phyloP scores from a whole-genome alignment of 2,329 filamentous ascomycete genomes.

The Fusarium miscanthi region DNA sequence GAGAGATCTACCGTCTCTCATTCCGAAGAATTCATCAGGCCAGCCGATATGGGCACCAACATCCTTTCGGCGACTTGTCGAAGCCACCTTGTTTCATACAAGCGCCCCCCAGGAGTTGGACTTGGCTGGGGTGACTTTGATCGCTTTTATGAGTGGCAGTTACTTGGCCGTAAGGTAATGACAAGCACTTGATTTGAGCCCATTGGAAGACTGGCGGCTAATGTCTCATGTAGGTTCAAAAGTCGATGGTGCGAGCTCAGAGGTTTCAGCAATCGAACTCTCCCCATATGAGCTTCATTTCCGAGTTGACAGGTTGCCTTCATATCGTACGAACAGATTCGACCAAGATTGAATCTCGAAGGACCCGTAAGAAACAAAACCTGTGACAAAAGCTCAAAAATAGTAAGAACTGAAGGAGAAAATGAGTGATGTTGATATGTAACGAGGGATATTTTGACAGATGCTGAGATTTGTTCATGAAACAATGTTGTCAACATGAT shows the following conservation, averaged over 20 bases:
- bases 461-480: background rate
- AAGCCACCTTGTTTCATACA: background rate
- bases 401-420: too few species aligned
- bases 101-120: background rate
- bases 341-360: background rate
- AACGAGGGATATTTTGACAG: background rate
- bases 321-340: background rate
- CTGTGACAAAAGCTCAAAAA: background rate
- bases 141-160: background rate
- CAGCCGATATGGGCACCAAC: background rate
- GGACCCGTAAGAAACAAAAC: background rate
- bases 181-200: slow-evolving; percentile 52
- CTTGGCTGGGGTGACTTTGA: slow-evolving; percentile 5
- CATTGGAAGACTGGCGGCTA: background rate
- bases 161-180: background rate
- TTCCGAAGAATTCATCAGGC: background rate
- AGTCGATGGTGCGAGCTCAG: background rate
- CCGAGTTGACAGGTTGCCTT: background rate
- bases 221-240: background rate
- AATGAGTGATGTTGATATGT: background rate
- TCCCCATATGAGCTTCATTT: background rate
- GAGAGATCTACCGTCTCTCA: background rate
- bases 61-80: background rate
- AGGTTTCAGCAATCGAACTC: background rate
- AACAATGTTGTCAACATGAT: background rate